A percentile compares a stretch with the other conserved stretches of the same genome.
phyloP scores from a whole-genome alignment of 2,329 filamentous ascomycete species.

The Tolypocladium paradoxum region DNA sequence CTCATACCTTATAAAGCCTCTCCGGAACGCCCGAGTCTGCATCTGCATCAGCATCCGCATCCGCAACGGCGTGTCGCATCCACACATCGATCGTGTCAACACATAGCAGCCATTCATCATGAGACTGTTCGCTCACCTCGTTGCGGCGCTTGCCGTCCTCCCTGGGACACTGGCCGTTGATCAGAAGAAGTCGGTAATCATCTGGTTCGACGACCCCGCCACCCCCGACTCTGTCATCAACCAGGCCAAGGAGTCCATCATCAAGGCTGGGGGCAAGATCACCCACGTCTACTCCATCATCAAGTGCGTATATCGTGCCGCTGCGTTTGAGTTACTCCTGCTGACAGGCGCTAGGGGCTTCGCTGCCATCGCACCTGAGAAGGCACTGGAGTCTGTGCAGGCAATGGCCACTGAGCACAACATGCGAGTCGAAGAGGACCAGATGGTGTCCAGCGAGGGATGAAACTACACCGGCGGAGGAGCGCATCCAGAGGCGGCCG shows the following conservation, averaged over 20 bases:
- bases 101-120: constrained; percentile 32
- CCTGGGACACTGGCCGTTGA: constrained; percentile 53
- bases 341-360: constrained; percentile 53
- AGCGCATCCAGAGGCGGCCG: neutral
- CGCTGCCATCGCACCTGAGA: constrained; percentile 60
- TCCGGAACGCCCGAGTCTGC: neutral
- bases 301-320: constrained; percentile 40
- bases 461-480: neutral
- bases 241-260: constrained; percentile 61
- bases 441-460: constrained; percentile 42
- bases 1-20: neutral
- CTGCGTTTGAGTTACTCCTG: neutral
- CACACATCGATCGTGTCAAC: neutral
- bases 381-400: constrained; percentile 57
- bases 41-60: neutral
- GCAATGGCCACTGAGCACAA: constrained; percentile 41
- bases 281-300: constrained; percentile 65
- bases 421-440: constrained; percentile 62
- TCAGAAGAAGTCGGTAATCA: constrained; percentile 60
- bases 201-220: constrained; percentile 63
- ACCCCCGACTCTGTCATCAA: constrained; percentile 54
- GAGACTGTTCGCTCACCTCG: constrained; percentile 47
- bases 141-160: constrained; percentile 45
- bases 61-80: neutral
- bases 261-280: constrained; percentile 60